Conservation (phyloP, 768 basidiomycete genomes). For the Pisolithus microcarpus region DNA sequence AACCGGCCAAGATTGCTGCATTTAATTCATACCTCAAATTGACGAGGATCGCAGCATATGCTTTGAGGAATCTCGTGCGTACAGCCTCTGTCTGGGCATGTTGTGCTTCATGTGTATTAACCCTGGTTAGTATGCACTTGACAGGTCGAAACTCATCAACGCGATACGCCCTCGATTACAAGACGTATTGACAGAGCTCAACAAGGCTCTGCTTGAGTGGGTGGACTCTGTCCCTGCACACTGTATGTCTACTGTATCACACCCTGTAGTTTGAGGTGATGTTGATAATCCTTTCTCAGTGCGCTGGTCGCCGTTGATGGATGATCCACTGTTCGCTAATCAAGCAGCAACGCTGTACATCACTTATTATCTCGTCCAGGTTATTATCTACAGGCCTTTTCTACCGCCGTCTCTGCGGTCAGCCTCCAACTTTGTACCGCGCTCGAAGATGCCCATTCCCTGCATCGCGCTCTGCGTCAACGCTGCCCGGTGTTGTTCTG, state of each 20-base stretch:
- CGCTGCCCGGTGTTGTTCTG: slow-evolving; percentile 53
- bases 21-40: slow-evolving; percentile 64
- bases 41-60: slow-evolving; percentile 62
- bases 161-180: slow-evolving; percentile 47
- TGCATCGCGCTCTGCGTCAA: slow-evolving; percentile 53
- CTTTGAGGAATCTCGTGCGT: slow-evolving; percentile 60
- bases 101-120: not conserved
- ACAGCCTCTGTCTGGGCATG: slow-evolving; percentile 2
- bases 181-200: slow-evolving; percentile 59
- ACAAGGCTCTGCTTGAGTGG: slow-evolving; percentile 68
- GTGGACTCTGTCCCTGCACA: slow-evolving; percentile 60
- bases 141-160: slow-evolving; percentile 53
- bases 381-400: slow-evolving; percentile 67
- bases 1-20: slow-evolving; percentile 49
- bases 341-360: slow-evolving; percentile 54
- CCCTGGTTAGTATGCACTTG: slow-evolving; percentile 55
- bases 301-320: slow-evolving; percentile 49
- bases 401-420: slow-evolving; percentile 37
- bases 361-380: slow-evolving; percentile 55
- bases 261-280: not conserved
- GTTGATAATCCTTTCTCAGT: slow-evolving; percentile 30
- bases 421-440: slow-evolving; percentile 16
- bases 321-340: slow-evolving; percentile 41
- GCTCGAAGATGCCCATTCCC: slow-evolving; percentile 34
- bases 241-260: slow-evolving; percentile 35